Evolutionary conservation across 331 rosid genomes (phyloP).

Genomic region (Rosa hybrid): DNA sequence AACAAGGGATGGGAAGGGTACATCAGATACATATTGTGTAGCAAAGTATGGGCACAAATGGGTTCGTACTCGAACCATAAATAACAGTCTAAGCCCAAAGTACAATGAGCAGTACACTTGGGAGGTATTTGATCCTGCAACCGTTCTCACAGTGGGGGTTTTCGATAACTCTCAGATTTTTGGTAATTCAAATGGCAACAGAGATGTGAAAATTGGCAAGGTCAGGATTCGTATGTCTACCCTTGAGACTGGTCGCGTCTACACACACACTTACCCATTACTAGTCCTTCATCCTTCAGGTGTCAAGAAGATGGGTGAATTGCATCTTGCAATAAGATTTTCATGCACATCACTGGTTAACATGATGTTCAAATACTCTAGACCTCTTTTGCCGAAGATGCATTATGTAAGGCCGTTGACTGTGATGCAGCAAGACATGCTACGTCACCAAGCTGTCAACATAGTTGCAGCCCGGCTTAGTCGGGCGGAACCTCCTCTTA

Average conservation of each 20-base stretch:
- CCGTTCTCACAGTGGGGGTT: conserved; percentile 87
- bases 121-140: conserved; percentile 90
- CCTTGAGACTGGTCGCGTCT: conserved; percentile 72
- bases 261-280: conserved; percentile 72
- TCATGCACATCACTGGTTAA: conserved; percentile 56
- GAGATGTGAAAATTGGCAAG: conserved; percentile 72
- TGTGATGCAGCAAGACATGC: conserved; percentile 67
- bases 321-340: conserved; percentile 87
- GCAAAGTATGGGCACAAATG: conserved; percentile 94
- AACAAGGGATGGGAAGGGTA: conserved; percentile 68
- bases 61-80: conserved; percentile 86
- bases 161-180: conserved; percentile 66
- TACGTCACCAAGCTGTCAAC: conserved; percentile 77
- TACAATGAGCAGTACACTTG: conserved; percentile 96
- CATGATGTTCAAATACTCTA: conserved; percentile 64
- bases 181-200: conserved; percentile 42
- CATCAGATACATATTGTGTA: conserved; percentile 81
- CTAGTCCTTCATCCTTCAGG: conserved; percentile 90
- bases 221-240: conserved; percentile 86
- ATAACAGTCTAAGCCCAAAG: conserved; percentile 62
- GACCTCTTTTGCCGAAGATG: conserved; percentile 90
- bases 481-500: conserved; percentile 84
- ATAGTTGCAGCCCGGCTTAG: conserved; percentile 81
- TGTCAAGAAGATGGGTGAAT: conserved; percentile 90
- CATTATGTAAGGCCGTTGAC: conserved; percentile 75